Base-by-base conservation (phyloP, 2,329 filamentous ascomycete species). In the Sarocladium oryzae region DNA sequence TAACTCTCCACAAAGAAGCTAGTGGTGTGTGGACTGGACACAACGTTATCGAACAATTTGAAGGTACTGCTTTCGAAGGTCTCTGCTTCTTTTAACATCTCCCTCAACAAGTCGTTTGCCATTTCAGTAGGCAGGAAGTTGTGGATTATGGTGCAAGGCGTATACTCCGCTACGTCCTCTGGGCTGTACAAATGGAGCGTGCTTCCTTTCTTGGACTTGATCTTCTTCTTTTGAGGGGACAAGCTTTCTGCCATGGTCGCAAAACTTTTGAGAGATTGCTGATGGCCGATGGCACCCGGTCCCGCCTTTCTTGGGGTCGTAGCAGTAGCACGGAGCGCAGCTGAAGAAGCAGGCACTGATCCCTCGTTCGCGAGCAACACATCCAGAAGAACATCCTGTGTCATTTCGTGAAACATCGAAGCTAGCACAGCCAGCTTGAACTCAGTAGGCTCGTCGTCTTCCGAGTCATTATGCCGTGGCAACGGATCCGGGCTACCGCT, bases 131-230 rank as follows among this genome's bases (percentile, higher is more conserved):
- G 83, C 0, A 99, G 74, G 59, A 97, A 96, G 61, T 96, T 93
- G 67, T 95, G 90, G 51, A 96, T 83, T 57, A 97, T 87, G 10
- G 88, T 91, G 68, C 91, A 96, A 1, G 93, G 90, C 0, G 92
- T 96, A 62, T 95, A 80, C 21, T 80, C 76, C 46, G 88, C 86
- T 41, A 97, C 81, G 59, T 96, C 90, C 35, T 82, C 74, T 0
- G 91, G 88, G 37, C 88, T 82, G 66, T 87, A 97, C 0, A 97
- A 74, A 62, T 92, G 87, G 2, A 97, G 69, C 0, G 92, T 96
- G 58, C 82, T 81, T 11, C 91, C 92, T 63, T 86, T 95, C 60
- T 81, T 86, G 0, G 86, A 84, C 54, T 88, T 68, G 1, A 77
- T 56, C 56, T 73, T 80, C 60, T 75, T 79, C 60, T 72, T 55